A percentile compares a stretch with the other conserved stretches of the same genome.
These are phyloP conservation scores for Epicoccum nigrum DNA, from an alignment of 2,329 filamentous ascomycete species.

Conservation along the genomic window DNA sequence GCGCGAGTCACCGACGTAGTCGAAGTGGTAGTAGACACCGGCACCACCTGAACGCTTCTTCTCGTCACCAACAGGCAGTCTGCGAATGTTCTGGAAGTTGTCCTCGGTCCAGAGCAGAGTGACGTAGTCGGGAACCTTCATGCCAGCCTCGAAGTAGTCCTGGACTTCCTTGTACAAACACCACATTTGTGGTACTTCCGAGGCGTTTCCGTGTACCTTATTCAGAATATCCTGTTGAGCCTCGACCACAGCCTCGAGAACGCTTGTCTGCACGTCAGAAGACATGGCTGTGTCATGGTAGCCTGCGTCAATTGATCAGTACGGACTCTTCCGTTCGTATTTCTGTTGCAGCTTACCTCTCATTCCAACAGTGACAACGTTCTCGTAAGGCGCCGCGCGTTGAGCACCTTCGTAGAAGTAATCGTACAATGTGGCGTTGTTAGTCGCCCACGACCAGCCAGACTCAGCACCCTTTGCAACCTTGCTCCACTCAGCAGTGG, in stretches of 20 bases:
- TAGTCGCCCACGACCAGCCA: constrained; percentile 72
- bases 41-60: constrained; percentile 65
- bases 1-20: constrained; percentile 67
- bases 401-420: constrained; percentile 72
- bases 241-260: constrained; percentile 66
- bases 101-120: constrained; percentile 73
- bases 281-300: constrained; percentile 69
- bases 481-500: constrained; percentile 58
- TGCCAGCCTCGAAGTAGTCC: constrained; percentile 69
- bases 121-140: constrained; percentile 68
- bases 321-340: neutral
- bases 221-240: constrained; percentile 65
- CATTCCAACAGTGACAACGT: constrained; percentile 71
- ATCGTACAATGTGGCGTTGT: constrained; percentile 70
- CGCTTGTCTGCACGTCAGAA: constrained; percentile 61
- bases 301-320: neutral
- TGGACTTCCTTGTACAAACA: constrained; percentile 78
- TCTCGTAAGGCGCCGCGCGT: constrained; percentile 69
- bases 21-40: constrained; percentile 70
- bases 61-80: constrained; percentile 66
- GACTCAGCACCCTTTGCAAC: constrained; percentile 56
- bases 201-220: constrained; percentile 60
- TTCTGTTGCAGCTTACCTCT: constrained; percentile 54
- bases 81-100: constrained; percentile 70
- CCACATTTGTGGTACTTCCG: constrained; percentile 70